These are phyloP conservation scores for Suillus subalutaceus DNA, from an alignment of 768 basidiomycete genomes.

Conservation along the genomic window DNA sequence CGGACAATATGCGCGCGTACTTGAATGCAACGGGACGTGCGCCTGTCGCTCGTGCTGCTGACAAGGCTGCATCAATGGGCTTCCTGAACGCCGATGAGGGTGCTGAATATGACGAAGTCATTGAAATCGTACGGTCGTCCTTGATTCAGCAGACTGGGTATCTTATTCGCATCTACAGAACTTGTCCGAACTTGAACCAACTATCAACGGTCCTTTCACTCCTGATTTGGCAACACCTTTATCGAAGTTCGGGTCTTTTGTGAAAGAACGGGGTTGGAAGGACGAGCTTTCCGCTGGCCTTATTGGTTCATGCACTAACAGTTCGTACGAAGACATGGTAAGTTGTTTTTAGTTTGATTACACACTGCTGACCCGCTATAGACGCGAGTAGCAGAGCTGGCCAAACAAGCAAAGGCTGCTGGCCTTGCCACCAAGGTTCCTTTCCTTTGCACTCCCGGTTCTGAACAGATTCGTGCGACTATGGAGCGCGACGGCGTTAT, in stretches of 20 bases:
- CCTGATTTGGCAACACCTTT: slow-evolving; percentile 95
- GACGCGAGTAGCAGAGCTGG: slow-evolving; percentile 92
- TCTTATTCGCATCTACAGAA: slow-evolving; percentile 51
- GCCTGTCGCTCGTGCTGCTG: slow-evolving; percentile 85
- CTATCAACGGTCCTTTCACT: slow-evolving; percentile 96
- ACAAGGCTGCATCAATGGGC: slow-evolving; percentile 74
- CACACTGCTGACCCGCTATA: slow-evolving; percentile 32
- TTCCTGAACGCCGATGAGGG: slow-evolving; percentile 85
- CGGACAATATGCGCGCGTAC: slow-evolving; percentile 85
- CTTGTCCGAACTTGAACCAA: slow-evolving; percentile 86
- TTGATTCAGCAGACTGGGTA: not conserved
- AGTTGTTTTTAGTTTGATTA: slow-evolving; percentile 12
- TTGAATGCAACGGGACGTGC: slow-evolving; percentile 87
- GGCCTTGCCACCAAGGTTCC: slow-evolving; percentile 85
- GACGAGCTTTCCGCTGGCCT: slow-evolving; percentile 88
- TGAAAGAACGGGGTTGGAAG: slow-evolving; percentile 89
- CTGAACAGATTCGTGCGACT: slow-evolving; percentile 96
- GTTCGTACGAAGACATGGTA: slow-evolving; percentile 96
- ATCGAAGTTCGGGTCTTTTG: slow-evolving; percentile 81
- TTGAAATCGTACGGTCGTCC: slow-evolving; percentile 74
- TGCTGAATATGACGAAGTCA: slow-evolving; percentile 92
- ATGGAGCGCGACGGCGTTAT: slow-evolving; percentile 95
- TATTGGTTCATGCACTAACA: slow-evolving; percentile 99
- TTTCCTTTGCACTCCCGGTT: slow-evolving; percentile 87
- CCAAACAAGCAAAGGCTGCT: slow-evolving; percentile 82